phyloP scores from a whole-genome alignment of 163 green algal genomes.

The Scenedesmus sp. region DNA sequence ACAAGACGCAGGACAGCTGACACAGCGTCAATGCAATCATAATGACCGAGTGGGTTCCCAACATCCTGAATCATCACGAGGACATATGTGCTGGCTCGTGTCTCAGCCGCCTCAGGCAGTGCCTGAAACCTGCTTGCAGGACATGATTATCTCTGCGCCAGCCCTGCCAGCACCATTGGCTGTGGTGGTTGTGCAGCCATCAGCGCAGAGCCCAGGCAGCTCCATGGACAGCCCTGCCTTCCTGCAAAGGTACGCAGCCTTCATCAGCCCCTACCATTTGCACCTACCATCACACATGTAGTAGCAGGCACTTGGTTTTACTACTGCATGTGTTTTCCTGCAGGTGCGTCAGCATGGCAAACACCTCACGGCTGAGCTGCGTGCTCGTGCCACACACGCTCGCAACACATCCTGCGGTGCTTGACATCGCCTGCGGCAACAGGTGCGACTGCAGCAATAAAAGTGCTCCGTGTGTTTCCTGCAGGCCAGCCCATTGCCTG shows the following conservation, averaged over 20 bases:
- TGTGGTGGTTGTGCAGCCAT: neutral
- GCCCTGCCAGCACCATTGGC: slow-evolving; percentile 25
- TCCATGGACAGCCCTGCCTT: slow-evolving; percentile 13
- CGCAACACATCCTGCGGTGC: neutral
- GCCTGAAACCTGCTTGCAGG: slow-evolving; percentile 13
- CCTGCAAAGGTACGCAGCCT: slow-evolving; percentile 4
- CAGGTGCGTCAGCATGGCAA: slow-evolving; percentile 42
- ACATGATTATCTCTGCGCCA: slow-evolving; percentile 21
- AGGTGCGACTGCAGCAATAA: neutral
- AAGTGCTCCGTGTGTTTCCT: neutral
- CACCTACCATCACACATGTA: neutral
- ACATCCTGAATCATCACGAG: too few species aligned
- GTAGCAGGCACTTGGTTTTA: neutral
- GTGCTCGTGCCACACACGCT: slow-evolving; percentile 5
- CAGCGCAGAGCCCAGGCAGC: neutral
- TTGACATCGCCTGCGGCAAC: neutral
- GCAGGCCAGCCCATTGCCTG: too few species aligned
- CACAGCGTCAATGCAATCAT: too few species aligned
- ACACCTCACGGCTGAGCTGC: slow-evolving; percentile 4
- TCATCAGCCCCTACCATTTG: neutral
- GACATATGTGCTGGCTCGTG: neutral
- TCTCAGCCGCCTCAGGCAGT: neutral
- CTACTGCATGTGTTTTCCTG: neutral
- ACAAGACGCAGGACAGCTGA: too few species aligned
- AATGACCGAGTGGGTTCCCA: too few species aligned